These are phyloP conservation scores for Salinomyces thailandicus DNA, from an alignment of 2,329 filamentous ascomycete species.

Conservation along the genomic window DNA sequence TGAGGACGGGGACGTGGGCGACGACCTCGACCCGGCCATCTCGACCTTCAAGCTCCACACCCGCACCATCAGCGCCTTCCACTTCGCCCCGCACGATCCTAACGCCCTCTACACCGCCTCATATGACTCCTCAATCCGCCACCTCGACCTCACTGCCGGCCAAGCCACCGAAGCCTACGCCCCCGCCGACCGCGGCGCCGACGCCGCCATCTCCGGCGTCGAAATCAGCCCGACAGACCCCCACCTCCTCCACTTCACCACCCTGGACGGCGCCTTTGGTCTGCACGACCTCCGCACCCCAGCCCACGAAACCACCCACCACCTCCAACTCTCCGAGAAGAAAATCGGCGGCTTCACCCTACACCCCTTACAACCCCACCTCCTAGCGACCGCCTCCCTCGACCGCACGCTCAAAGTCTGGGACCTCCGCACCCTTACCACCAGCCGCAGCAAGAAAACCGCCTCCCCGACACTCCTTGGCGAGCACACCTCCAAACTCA, in stretches of 20 bases:
- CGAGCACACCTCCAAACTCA: constrained; percentile 71
- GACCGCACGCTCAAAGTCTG: constrained; percentile 86
- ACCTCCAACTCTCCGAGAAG: constrained; percentile 73
- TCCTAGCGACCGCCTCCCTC: constrained; percentile 78
- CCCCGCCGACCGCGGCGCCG: constrained; percentile 56
- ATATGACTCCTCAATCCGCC: constrained; percentile 86
- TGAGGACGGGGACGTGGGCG: constrained; percentile 56
- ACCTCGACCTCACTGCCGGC: constrained; percentile 71
- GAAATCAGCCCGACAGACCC: constrained; percentile 64
- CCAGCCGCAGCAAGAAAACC: constrained; percentile 40
- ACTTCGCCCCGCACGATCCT: constrained; percentile 61
- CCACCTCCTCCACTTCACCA: constrained; percentile 75
- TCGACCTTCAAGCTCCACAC: constrained; percentile 84
- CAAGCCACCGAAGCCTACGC: constrained; percentile 73
- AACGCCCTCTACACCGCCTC: constrained; percentile 75
- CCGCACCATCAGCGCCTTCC: constrained; percentile 75
- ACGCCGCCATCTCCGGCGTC: constrained; percentile 72
- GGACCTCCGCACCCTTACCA: constrained; percentile 73
- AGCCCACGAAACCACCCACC: constrained; percentile 43
- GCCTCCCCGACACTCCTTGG: constrained; percentile 60
- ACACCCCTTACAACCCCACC: constrained; percentile 67
- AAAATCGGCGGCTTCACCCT: constrained; percentile 93
- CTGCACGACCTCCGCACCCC: constrained; percentile 64
- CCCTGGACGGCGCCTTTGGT: constrained; percentile 68
- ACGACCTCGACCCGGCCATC: constrained; percentile 62